Conservation (phyloP, 1,284 basidiomycete genomes). For the Microbotryomycetes sp. region DNA sequence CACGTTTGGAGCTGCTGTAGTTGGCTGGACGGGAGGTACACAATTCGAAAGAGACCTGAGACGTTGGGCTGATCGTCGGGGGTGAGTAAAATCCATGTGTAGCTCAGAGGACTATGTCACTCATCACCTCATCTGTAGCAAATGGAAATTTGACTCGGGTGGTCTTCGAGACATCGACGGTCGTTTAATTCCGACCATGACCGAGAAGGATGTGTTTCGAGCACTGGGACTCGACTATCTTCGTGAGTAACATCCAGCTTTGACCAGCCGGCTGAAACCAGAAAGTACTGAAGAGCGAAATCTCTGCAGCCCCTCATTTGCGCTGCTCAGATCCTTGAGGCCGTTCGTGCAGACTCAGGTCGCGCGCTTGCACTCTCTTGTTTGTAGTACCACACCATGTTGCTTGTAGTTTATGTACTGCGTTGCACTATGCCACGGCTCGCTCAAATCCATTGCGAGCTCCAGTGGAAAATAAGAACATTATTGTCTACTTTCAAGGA, state of each 20-base stretch:
- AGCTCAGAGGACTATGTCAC: background rate
- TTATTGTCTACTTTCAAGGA: background rate
- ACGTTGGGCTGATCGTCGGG: slow-evolving; percentile 56
- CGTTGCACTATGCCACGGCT: no score
- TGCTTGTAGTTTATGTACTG: background rate
- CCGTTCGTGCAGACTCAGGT: no score
- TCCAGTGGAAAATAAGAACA: background rate
- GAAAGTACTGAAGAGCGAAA: no score
- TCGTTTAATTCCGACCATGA: slow-evolving; percentile 1
- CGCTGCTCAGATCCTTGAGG: slow-evolving; percentile 16
- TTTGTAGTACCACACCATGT: no score
- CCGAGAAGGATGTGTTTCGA: slow-evolving; percentile 30
- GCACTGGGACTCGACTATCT: slow-evolving; percentile 56
- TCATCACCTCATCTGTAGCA: slow-evolving; percentile 45
- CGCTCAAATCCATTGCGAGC: background rate
- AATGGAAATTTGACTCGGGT: slow-evolving; percentile 61
- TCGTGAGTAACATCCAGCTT: slow-evolving; percentile 57
- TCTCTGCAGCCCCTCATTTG: slow-evolving; percentile 9
- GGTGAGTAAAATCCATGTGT: slow-evolving; percentile 32
- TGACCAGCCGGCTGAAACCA: no score
- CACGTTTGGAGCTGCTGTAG: slow-evolving; percentile 67
- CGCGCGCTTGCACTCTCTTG: no score
- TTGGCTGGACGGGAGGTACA: slow-evolving; percentile 70
- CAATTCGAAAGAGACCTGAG: slow-evolving; percentile 74
- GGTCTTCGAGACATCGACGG: slow-evolving; percentile 7